These are phyloP conservation scores for Penicillium riverlandense DNA, from an alignment of 495 filamentous ascomycete genomes.

Conservation along the genomic window DNA sequence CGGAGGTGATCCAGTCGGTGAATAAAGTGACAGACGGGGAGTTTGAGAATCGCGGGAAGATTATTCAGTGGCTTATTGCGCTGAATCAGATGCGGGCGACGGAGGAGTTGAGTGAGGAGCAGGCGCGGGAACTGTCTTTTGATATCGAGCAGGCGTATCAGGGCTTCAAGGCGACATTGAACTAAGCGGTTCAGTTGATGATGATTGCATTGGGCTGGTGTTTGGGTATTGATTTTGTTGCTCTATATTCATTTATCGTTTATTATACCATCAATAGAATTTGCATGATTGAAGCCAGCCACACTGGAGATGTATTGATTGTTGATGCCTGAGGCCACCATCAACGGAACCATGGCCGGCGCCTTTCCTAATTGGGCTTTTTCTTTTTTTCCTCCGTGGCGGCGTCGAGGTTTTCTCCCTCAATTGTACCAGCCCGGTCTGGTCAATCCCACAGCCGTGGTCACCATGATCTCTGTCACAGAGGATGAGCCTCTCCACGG, in stretches of 20 bases:
- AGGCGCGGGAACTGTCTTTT: slow-evolving; percentile 78
- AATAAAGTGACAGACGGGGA: slow-evolving; percentile 92
- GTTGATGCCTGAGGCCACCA: slow-evolving; percentile 5
- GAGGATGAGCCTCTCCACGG: slow-evolving; percentile 38
- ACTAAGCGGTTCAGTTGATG: slow-evolving; percentile 12
- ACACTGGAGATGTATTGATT: background rate
- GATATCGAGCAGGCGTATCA: slow-evolving; percentile 88
- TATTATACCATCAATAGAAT: no score
- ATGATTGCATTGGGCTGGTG: slow-evolving; percentile 5
- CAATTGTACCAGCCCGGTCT: slow-evolving; percentile 5
- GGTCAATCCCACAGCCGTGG: slow-evolving; percentile 2
- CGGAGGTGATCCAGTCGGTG: slow-evolving; percentile 90
- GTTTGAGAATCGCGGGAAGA: slow-evolving; percentile 91
- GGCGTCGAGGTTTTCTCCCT: slow-evolving; percentile 4
- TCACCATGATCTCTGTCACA: slow-evolving; percentile 33
- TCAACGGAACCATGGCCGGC: slow-evolving; percentile 25
- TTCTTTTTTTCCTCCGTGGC: slow-evolving; percentile 20
- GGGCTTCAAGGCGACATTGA: slow-evolving; percentile 74
- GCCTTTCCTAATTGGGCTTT: slow-evolving; percentile 39
- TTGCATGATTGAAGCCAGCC: no score
- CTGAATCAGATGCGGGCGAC: slow-evolving; percentile 96
- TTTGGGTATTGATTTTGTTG: slow-evolving; percentile 4
- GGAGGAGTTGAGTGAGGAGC: slow-evolving; percentile 81
- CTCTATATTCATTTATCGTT: no score
- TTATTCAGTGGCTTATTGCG: slow-evolving; percentile 95